phyloP scores from a whole-genome alignment of 2,329 filamentous ascomycete genomes.

The Cladophialophora immunda region DNA sequence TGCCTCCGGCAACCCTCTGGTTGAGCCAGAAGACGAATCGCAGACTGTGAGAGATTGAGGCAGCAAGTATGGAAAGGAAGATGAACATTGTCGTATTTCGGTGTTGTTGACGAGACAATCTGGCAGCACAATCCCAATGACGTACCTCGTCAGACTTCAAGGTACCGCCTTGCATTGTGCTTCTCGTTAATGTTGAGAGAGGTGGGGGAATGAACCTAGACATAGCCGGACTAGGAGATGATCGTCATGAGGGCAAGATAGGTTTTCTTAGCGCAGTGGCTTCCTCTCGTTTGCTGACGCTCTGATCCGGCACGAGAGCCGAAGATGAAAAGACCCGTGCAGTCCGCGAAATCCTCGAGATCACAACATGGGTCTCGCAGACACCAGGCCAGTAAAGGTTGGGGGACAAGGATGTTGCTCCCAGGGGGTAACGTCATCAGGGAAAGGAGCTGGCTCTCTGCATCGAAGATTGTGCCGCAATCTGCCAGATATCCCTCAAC shows the following conservation, averaged over 20 bases:
- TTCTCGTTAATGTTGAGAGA: not conserved
- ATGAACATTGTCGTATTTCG: not conserved
- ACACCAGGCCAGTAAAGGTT: not conserved
- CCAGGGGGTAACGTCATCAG: slow-evolving; percentile 2
- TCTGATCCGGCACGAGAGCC: not conserved
- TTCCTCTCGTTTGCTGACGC: not conserved
- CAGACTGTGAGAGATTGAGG: not conserved
- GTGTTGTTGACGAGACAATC: not conserved
- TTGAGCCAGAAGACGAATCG: not conserved
- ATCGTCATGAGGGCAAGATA: not conserved
- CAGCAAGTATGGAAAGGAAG: not conserved
- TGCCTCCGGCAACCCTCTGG: not conserved
- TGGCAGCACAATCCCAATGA: not conserved
- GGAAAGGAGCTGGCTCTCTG: not conserved
- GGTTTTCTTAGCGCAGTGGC: not conserved
- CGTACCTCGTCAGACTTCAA: not conserved
- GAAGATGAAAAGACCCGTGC: not conserved
- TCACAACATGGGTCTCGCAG: not conserved
- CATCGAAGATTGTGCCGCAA: not conserved
- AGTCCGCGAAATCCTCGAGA: not conserved
- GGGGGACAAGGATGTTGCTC: not conserved
- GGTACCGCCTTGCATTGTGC: not conserved
- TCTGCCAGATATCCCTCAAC: not conserved
- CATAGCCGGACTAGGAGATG: not conserved
- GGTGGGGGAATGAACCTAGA: not conserved